Percentiles rank a stretch among this genome's conserved stretches.
Evolutionary conservation across 345 rosid species (phyloP).

Genomic region (Euphorbia lathyris): DNA sequence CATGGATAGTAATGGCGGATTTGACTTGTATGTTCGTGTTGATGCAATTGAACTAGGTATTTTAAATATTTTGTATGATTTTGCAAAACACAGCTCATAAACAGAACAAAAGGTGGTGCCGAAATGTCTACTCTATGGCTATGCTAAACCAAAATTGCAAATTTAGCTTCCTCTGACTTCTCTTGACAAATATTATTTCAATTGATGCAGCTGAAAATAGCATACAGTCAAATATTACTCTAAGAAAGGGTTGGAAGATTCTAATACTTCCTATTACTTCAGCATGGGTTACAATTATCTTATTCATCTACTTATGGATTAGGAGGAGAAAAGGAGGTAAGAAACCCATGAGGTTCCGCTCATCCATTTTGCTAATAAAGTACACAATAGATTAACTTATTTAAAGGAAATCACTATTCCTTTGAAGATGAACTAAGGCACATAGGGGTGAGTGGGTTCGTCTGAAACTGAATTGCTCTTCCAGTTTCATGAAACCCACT

Average conservation of each 20-base stretch:
- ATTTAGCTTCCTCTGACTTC: background rate
- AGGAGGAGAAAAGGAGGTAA: slow-evolving; percentile 13
- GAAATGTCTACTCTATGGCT: background rate
- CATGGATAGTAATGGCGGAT: background rate
- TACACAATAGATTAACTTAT: background rate
- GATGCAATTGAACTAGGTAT: slow-evolving; percentile 26
- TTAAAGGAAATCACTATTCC: background rate
- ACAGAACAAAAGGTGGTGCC: background rate
- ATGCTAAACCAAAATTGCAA: background rate
- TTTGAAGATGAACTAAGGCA: background rate
- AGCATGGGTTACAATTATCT: background rate
- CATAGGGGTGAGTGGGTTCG: too few relatives aligned
- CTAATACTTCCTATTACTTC: background rate
- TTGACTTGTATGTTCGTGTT: slow-evolving; percentile 16
- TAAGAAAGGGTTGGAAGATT: background rate
- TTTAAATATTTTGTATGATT: too few relatives aligned
- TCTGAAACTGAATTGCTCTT: background rate
- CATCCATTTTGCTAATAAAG: background rate
- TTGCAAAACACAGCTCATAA: background rate
- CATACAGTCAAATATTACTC: background rate
- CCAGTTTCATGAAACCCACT: background rate
- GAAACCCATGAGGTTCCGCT: background rate
- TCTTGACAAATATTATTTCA: too few relatives aligned
- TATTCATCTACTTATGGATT: background rate
- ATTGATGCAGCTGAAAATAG: background rate